Evolutionary conservation across 2,329 filamentous ascomycete species (phyloP).

Genomic region (Aspergillus carbonarius): DNA sequence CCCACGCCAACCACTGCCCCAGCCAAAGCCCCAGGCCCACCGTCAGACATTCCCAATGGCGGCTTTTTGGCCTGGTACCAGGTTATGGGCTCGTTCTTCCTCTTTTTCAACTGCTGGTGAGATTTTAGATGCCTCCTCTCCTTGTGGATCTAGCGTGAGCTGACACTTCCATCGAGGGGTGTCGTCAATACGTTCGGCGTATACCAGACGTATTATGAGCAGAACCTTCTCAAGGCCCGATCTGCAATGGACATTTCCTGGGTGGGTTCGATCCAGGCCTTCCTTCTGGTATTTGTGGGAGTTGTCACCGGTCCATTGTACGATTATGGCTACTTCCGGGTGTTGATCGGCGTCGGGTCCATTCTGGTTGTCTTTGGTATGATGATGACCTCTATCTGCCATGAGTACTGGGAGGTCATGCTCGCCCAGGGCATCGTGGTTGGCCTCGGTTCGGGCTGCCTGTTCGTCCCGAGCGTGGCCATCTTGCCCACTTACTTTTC

Average conservation of each 20-base stretch:
- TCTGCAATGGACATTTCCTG: slow-evolving; percentile 5
- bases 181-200: slow-evolving; percentile 9
- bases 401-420: slow-evolving; percentile 2
- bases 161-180: not conserved
- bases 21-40: too few relatives aligned
- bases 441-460: not conserved
- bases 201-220: slow-evolving; percentile 11
- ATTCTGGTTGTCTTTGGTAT: slow-evolving; percentile 2
- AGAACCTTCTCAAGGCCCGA: slow-evolving; percentile 1
- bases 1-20: too few relatives aligned
- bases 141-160: not conserved
- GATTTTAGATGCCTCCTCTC: not conserved
- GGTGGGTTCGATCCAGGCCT: slow-evolving; percentile 4
- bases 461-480: slow-evolving; percentile 3
- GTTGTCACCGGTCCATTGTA: slow-evolving; percentile 4
- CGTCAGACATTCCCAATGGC: not conserved
- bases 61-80: slow-evolving; percentile 4
- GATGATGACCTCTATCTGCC: slow-evolving; percentile 7
- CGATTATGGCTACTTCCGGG: slow-evolving; percentile 5
- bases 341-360: slow-evolving; percentile 1
- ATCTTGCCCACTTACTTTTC: slow-evolving; percentile 4
- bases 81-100: slow-evolving; percentile 5
- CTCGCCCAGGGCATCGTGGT: not conserved
- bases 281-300: slow-evolving; percentile 6
- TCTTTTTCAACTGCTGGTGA: slow-evolving; percentile 11